phyloP scores from a whole-genome alignment of 2,329 filamentous ascomycete species.

The Juglanconis oblonga region DNA sequence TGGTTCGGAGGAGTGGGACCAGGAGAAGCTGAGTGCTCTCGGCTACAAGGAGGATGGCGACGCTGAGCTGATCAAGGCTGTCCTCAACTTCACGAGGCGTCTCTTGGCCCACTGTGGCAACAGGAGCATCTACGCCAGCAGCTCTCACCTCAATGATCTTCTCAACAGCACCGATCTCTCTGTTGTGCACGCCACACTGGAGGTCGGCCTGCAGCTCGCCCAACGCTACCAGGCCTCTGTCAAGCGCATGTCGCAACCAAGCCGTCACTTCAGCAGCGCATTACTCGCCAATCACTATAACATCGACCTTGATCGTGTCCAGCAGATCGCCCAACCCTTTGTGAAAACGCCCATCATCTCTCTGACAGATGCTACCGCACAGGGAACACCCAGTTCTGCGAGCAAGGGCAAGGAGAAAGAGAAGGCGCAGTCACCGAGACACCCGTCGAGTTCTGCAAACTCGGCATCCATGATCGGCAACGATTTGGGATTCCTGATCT shows the following conservation, averaged over 20 bases:
- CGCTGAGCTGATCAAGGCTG: constrained; percentile 70
- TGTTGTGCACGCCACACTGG: constrained; percentile 74
- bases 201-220: constrained; percentile 80
- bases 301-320: constrained; percentile 74
- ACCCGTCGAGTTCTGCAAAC: constrained; percentile 39
- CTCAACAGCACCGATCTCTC: constrained; percentile 82
- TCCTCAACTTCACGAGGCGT: constrained; percentile 82
- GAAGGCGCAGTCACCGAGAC: constrained; percentile 42
- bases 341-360: constrained; percentile 63
- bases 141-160: constrained; percentile 81
- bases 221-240: constrained; percentile 90
- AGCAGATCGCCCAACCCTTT: constrained; percentile 80
- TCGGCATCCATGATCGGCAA: constrained; percentile 70
- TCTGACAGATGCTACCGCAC: constrained; percentile 46
- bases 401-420: constrained; percentile 84
- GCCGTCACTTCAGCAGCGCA: constrained; percentile 65
- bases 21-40: constrained; percentile 49
- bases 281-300: constrained; percentile 83
- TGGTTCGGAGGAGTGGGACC: constrained; percentile 46
- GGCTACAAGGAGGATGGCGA: constrained; percentile 76
- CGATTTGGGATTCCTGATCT: constrained; percentile 74
- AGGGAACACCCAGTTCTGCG: constrained; percentile 53
- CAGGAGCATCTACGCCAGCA: constrained; percentile 92
- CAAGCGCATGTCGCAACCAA: constrained; percentile 67
- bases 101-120: constrained; percentile 95